Conservation (phyloP, 805 yeast species). For the Priceomyces medius region DNA sequence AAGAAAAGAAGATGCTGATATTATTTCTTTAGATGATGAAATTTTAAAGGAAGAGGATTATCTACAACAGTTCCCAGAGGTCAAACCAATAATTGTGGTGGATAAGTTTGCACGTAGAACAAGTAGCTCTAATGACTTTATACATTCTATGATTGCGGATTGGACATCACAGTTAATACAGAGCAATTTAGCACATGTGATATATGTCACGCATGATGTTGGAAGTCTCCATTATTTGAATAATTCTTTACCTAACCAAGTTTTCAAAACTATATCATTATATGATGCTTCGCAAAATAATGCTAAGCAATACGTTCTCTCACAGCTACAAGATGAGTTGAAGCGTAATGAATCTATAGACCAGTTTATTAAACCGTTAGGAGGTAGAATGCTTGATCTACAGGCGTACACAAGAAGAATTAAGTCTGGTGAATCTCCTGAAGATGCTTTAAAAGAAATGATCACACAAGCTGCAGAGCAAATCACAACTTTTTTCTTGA, state of each 20-base stretch:
- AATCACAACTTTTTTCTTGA: slow-evolving; percentile 72
- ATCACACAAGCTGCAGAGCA: slow-evolving; percentile 84
- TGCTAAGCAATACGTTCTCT: slow-evolving; percentile 67
- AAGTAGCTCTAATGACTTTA: slow-evolving; percentile 52
- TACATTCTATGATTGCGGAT: slow-evolving; percentile 74
- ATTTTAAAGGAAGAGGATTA: slow-evolving; percentile 72
- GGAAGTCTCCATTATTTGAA: slow-evolving; percentile 69
- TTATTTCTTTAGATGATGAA: slow-evolving; percentile 19
- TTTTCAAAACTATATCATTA: slow-evolving; percentile 69
- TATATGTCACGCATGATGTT: slow-evolving; percentile 82
- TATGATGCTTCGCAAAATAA: slow-evolving; percentile 78
- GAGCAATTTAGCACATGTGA: slow-evolving; percentile 84
- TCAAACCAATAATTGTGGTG: slow-evolving; percentile 81
- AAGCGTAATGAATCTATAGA: slow-evolving; percentile 44
- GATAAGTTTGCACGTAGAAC: slow-evolving; percentile 67
- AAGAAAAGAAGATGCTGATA: not conserved
- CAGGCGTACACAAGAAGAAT: slow-evolving; percentile 88
- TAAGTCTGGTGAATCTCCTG: slow-evolving; percentile 81
- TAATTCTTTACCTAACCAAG: slow-evolving; percentile 80
- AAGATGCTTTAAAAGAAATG: slow-evolving; percentile 75
- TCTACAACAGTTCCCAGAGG: slow-evolving; percentile 80
- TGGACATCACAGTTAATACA: slow-evolving; percentile 83
- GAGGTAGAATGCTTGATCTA: slow-evolving; percentile 92
- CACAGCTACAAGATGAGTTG: slow-evolving; percentile 42
- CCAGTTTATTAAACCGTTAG: slow-evolving; percentile 67